phyloP scores from a whole-genome alignment of 75 land plant species.

The Picea sitchensis region DNA sequence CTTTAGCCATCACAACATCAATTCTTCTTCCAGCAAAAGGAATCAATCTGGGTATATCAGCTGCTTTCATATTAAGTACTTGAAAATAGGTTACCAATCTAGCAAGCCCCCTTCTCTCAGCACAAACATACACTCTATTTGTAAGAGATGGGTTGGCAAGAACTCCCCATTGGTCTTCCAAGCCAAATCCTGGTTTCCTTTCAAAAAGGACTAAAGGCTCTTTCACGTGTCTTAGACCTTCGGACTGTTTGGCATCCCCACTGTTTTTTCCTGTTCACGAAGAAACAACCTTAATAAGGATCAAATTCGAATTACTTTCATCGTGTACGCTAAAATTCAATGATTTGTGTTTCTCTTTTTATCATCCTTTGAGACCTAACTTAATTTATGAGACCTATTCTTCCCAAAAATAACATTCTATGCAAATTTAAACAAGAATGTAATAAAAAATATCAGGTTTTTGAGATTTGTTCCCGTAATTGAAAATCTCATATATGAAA shows the following conservation, averaged over 20 bases:
- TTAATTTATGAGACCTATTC: too few relatives aligned
- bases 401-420: too few relatives aligned
- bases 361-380: too few relatives aligned
- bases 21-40: conserved; percentile 24
- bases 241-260: background rate
- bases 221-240: background rate
- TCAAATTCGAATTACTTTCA: too few relatives aligned
- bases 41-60: conserved; percentile 20
- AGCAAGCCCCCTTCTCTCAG: conserved; percentile 22
- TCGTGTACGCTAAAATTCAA: too few relatives aligned
- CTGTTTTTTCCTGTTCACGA: background rate
- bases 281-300: background rate
- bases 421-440: too few relatives aligned
- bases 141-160: conserved; percentile 9
- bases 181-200: conserved; percentile 13
- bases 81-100: conserved; percentile 39
- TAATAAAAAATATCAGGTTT: too few relatives aligned
- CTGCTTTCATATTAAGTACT: conserved; percentile 30
- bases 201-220: conserved; percentile 10
- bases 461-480: too few relatives aligned
- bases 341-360: too few relatives aligned
- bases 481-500: too few relatives aligned
- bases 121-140: conserved; percentile 21
- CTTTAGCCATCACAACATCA: conserved; percentile 29
- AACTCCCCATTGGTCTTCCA: conserved; percentile 1